These are phyloP conservation scores for Mycena haematopus DNA, from an alignment of 768 basidiomycete species.

Conservation along the genomic window DNA sequence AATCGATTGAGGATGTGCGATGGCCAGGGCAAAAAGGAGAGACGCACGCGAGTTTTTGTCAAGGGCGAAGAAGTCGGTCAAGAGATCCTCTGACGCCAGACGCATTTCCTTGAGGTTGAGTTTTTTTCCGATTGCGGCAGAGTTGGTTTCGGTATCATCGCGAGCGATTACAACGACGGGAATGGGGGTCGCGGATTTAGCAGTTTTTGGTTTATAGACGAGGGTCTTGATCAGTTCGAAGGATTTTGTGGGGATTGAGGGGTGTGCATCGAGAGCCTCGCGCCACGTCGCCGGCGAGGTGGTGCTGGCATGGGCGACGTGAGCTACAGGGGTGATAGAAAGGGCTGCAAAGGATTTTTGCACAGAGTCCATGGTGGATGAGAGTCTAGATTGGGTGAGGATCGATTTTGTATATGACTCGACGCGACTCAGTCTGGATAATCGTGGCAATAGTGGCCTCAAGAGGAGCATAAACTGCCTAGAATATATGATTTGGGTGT, in stretches of 20 bases:
- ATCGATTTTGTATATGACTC: conserved; percentile 41
- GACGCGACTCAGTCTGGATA: conserved; percentile 37
- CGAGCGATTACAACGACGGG: conserved; percentile 88
- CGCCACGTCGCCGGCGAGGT: conserved; percentile 81
- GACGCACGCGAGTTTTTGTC: conserved; percentile 87
- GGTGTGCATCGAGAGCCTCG: conserved; percentile 63
- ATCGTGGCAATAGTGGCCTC: not conserved
- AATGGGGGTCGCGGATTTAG: conserved; percentile 84
- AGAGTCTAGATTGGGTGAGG: conserved; percentile 26
- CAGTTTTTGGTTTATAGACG: conserved; percentile 95
- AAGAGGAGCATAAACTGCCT: conserved; percentile 2
- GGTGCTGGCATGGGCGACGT: conserved; percentile 64
- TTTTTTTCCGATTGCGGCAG: conserved; percentile 77
- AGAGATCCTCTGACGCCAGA: conserved; percentile 83
- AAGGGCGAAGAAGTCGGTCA: conserved; percentile 82
- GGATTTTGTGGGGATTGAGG: conserved; percentile 53
- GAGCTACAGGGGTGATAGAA: conserved; percentile 59
- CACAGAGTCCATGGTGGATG: conserved; percentile 43
- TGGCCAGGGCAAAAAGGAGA: conserved; percentile 9
- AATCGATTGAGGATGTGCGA: conserved; percentile 19
- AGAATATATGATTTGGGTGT: too few species aligned
- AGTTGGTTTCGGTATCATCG: conserved; percentile 85
- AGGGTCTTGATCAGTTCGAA: conserved; percentile 87
- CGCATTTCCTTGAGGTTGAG: conserved; percentile 87
- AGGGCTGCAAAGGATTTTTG: conserved; percentile 54